A percentile compares a stretch with the other conserved stretches of the same genome.
phyloP scores from a whole-genome alignment of 495 filamentous ascomycete genomes.

The Arthonia radiata region DNA sequence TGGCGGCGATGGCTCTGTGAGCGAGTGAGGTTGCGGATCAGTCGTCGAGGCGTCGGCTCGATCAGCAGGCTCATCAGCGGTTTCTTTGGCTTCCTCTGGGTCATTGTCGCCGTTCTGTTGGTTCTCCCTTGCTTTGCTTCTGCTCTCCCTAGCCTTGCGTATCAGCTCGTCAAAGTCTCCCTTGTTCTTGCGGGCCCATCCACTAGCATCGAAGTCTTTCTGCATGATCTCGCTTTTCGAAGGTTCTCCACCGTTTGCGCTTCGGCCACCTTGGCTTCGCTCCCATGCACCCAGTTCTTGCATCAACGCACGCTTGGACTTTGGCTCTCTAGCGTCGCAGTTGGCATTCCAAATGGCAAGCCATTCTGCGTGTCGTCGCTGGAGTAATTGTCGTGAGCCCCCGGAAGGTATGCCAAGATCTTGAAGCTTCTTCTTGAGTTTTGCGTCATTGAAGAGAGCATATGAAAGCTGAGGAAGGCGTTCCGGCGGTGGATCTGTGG shows the following conservation, averaged over 20 bases:
- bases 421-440: constrained; percentile 51
- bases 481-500: constrained; percentile 17
- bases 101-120: too few relatives aligned
- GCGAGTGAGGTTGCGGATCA: too few relatives aligned
- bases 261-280: constrained; percentile 34
- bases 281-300: constrained; percentile 71
- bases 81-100: too few relatives aligned
- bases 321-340: constrained; percentile 54
- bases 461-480: constrained; percentile 61
- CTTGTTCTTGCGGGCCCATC: constrained; percentile 50
- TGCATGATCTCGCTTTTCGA: constrained; percentile 27
- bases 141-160: constrained; percentile 31
- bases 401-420: constrained; percentile 58
- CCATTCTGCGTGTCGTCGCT: constrained; percentile 77
- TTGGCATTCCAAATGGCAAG: constrained; percentile 92
- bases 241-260: constrained; percentile 11
- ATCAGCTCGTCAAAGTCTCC: constrained; percentile 52
- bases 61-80: too few relatives aligned
- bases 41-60: too few relatives aligned
- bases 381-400: constrained; percentile 40
- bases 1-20: too few relatives aligned
- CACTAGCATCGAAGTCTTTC: constrained; percentile 61
- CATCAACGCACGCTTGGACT: constrained; percentile 42
- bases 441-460: constrained; percentile 47
- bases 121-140: constrained; percentile 6